These are phyloP conservation scores for Exutisphaerella laricina DNA, from an alignment of 2,329 filamentous ascomycete genomes.

Conservation along the genomic window DNA sequence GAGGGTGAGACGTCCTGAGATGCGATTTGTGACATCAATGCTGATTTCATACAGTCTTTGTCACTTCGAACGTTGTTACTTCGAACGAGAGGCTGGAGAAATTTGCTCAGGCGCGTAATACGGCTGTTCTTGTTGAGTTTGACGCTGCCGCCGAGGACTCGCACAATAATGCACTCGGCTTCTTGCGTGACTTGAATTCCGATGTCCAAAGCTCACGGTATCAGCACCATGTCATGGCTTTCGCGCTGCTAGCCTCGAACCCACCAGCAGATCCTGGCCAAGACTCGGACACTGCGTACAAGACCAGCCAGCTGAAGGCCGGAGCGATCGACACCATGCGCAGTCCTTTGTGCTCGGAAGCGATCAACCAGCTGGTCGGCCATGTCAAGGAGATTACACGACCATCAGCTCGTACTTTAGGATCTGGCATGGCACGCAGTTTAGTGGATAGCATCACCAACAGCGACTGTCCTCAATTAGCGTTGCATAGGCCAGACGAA, in stretches of 20 bases:
- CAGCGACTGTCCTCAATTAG: slow-evolving; percentile 16
- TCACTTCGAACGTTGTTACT: slow-evolving; percentile 24
- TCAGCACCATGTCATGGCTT: slow-evolving; percentile 28
- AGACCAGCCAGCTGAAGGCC: slow-evolving; percentile 63
- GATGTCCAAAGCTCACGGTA: slow-evolving; percentile 25
- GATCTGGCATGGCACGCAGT: slow-evolving; percentile 29
- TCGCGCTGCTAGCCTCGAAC: slow-evolving; percentile 21
- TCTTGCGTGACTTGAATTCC: slow-evolving; percentile 24
- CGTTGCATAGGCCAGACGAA: slow-evolving; percentile 50
- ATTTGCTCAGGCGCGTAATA: slow-evolving; percentile 22
- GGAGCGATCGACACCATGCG: slow-evolving; percentile 82
- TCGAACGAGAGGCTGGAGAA: slow-evolving; percentile 25
- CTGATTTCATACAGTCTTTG: slow-evolving; percentile 25
- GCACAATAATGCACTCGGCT: slow-evolving; percentile 13
- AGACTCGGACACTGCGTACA: slow-evolving; percentile 13
- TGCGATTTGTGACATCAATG: slow-evolving; percentile 1
- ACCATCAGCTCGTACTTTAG: slow-evolving; percentile 25
- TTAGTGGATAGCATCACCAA: slow-evolving; percentile 28
- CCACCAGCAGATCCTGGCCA: slow-evolving; percentile 5
- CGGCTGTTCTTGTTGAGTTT: slow-evolving; percentile 28
- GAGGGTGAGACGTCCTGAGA: slow-evolving; percentile 23
- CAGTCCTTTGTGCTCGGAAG: slow-evolving; percentile 66
- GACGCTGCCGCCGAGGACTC: slow-evolving; percentile 10
- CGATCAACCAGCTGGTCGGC: slow-evolving; percentile 28
- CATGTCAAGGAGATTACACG: slow-evolving; percentile 29